Base-by-base conservation (phyloP, 345 rosid genomes). In the Excoecaria agallocha region DNA sequence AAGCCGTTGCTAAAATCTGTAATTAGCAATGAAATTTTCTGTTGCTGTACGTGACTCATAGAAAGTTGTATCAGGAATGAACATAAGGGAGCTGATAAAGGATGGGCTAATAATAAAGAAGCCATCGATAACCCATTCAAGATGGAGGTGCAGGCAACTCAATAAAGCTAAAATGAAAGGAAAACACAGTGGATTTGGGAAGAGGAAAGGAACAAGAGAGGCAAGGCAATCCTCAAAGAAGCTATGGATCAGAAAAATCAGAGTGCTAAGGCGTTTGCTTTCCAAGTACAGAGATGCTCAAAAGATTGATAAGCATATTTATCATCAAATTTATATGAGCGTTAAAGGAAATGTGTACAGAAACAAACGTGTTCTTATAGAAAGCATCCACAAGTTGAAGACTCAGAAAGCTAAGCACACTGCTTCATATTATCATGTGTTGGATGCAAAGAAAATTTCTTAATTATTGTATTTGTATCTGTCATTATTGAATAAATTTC, bases 251-350 rank as follows among this genome's bases (percentile, higher is more conserved):
- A 82, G 96, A 79, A 94, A 96, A 78, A 86, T 94, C 92, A 86
- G 97, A 56, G 96, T 94, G 3, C 84, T 94, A 4, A 89, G 98
- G 76, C 96, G 94, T 71, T 81, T 94, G 37, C 89, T 94, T 25
- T 85, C 90, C 62, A 94, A 94, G 75, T 94, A 94, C 61, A 73
- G 96, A 16, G 96, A 94, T 71, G 52, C 92, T 1, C 88, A 88
- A 85, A 94, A 94, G 88, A 92, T 94, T 80, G 98, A 94, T 83
- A 94, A 79, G 74, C 98, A 94, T 74, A 90, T 92, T 93, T 94
- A 94, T 79, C 97, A 94, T n/a, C 93, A 92, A 78, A 92, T 94
- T 96, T 94, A 92, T 90, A 90, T 92, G 96, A 89, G 76, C 74
- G 97, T 90, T 51, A 94, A 94, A 83, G 98, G 98, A 76, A 94